Conservation (phyloP, 208 protist species). For the Trypanosoma boissoni region DNA sequence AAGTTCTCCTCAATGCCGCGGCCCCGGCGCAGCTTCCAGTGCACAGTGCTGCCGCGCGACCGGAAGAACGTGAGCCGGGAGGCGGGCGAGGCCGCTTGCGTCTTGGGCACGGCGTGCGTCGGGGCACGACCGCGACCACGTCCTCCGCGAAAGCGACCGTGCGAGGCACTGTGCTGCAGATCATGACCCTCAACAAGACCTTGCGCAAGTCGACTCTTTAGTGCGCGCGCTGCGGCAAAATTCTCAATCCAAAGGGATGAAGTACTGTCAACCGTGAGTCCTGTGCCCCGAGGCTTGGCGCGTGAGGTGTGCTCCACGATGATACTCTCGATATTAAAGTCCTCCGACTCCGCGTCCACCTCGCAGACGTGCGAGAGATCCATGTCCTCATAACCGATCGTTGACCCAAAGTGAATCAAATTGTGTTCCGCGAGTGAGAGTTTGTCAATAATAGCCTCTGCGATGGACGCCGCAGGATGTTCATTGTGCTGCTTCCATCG, state of each 20-base stretch:
- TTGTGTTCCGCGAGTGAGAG: slow-evolving; percentile 80
- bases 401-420: slow-evolving; percentile 72
- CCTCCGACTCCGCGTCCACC: slow-evolving; percentile 72
- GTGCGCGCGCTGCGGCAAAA: slow-evolving; percentile 74
- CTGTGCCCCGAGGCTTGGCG: slow-evolving; percentile 58
- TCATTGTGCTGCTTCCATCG: slow-evolving; percentile 78
- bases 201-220: slow-evolving; percentile 57
- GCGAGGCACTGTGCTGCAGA: slow-evolving; percentile 15
- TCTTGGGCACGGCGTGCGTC: slow-evolving; percentile 28
- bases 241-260: slow-evolving; percentile 86
- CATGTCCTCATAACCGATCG: slow-evolving; percentile 74
- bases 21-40: slow-evolving; percentile 76
- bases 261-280: slow-evolving; percentile 77
- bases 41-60: slow-evolving; percentile 65
- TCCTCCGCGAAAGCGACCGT: slow-evolving; percentile 40
- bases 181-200: neutral
- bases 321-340: slow-evolving; percentile 85
- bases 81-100: slow-evolving; percentile 45
- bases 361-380: slow-evolving; percentile 80
- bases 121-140: slow-evolving; percentile 37
- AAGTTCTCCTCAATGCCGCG: slow-evolving; percentile 69
- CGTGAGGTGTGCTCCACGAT: slow-evolving; percentile 82
- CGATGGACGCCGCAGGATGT: slow-evolving; percentile 63
- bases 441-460: slow-evolving; percentile 79
- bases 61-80: slow-evolving; percentile 81